Base-by-base conservation (phyloP, 331 rosid genomes). In the Rosa hybrid region DNA sequence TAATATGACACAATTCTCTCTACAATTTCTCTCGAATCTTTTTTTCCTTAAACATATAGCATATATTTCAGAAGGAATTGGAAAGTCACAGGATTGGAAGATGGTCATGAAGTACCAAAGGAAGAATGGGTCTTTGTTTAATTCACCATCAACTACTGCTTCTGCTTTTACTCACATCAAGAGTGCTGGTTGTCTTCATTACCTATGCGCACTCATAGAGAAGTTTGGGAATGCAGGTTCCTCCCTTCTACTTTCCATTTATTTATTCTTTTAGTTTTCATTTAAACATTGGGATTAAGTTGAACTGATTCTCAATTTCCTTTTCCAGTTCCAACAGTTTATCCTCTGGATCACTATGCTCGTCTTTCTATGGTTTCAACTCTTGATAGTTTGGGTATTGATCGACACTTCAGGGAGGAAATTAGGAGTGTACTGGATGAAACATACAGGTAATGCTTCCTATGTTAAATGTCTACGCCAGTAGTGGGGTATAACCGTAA, bases 131-230 rank as follows among this genome's bases (percentile, higher is more conserved):
- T 91, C 98, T 18, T 81, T 94, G 53, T 91, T 89, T 73, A 91
- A 91, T 79, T 94, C 98, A 41, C 98, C 98, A 16, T 83, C 98
- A 41, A 72, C 98, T 68, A 92, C 98, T 8, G 98, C 97, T 2
- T 90, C 88, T 73, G 92, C 81, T 63, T 90, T 90, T 89, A 80
- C 84, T 51, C 86, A 80, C 78, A 46, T 78, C 21, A 83, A 91
- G 70, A 90, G 90, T 81, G 80, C 84, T 48, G 86, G 83, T 64
- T 91, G 94, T 79, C 91, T 87, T 77, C 78, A 82, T 65, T 91
- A 91, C 80, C 88, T 94, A 5, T 80, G 27, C 75, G 82, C 90
- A 5, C 77, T 91, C 77, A 8, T 92, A 57, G 82, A 85, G 4
- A 91, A 88, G 80, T 91, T 89, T 72, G 91, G 88, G 18, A 82